Percentiles rank a stretch among this genome's conserved stretches.
Conservation (phyloP, 495 filamentous ascomycete genomes). For the Penicillium daleae region DNA sequence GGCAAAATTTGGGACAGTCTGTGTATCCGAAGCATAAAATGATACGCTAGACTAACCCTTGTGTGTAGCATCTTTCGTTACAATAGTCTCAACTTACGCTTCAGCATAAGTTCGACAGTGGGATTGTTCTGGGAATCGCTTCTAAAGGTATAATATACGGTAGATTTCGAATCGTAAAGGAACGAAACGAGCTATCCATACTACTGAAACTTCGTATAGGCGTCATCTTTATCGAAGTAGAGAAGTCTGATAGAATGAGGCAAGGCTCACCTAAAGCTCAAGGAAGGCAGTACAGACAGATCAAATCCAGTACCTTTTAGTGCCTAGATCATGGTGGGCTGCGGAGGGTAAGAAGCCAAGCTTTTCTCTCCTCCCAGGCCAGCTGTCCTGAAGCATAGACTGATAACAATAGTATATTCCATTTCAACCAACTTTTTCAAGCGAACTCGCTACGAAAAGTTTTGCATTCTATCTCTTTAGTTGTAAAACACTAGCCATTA, state of each 20-base stretch:
- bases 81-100: too few species aligned
- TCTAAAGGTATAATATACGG: too few species aligned
- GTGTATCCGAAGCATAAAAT: not conserved
- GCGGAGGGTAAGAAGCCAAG: not conserved
- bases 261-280: too few species aligned
- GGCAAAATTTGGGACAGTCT: not conserved
- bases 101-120: too few species aligned
- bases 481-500: too few species aligned
- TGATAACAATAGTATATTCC: not conserved
- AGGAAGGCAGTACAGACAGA: not conserved
- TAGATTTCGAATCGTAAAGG: too few species aligned
- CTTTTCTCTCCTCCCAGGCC: not conserved
- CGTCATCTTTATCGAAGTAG: too few species aligned
- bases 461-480: not conserved
- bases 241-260: too few species aligned
- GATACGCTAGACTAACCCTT: not conserved
- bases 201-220: too few species aligned
- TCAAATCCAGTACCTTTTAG: not conserved
- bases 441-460: not conserved
- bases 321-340: not conserved
- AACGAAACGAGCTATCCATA: too few species aligned
- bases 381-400: not conserved
- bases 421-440: not conserved
- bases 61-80: too few species aligned
- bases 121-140: too few species aligned